Evolutionary conservation across 2,329 filamentous ascomycete genomes (phyloP).

Genomic region (Exophiala lecanii-corni): DNA sequence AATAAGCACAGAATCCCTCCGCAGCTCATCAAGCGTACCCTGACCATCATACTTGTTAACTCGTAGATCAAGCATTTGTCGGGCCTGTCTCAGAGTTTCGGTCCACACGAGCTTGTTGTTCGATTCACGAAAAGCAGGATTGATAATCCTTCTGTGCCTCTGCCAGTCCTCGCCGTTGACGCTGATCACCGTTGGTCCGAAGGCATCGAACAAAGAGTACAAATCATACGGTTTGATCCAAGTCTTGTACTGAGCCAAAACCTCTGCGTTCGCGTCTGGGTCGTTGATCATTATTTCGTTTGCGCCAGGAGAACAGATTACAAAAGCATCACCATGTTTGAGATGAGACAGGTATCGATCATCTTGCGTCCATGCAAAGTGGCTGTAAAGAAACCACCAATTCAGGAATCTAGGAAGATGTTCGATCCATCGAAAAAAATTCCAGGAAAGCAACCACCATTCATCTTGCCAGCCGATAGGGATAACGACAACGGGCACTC

Average conservation of each 20-base stretch:
- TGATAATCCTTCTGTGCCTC: constrained; percentile 41
- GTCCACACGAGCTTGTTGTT: constrained; percentile 39
- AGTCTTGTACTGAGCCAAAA: constrained; percentile 14
- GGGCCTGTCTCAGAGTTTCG: constrained; percentile 32
- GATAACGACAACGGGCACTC: constrained; percentile 16
- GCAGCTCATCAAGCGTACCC: constrained; percentile 14
- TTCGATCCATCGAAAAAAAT: constrained; percentile 5
- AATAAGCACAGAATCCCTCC: constrained; percentile 33
- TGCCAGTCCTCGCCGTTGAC: constrained; percentile 35
- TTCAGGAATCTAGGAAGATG: constrained; percentile 7
- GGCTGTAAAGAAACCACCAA: constrained; percentile 6
- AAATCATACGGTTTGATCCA: constrained; percentile 14
- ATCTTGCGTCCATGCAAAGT: constrained; percentile 14
- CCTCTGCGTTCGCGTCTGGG: constrained; percentile 7
- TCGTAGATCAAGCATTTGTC: constrained; percentile 28
- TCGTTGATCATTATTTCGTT: constrained; percentile 21
- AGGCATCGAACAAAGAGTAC: constrained; percentile 20
- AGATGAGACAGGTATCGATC: constrained; percentile 8
- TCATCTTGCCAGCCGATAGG: constrained; percentile 17
- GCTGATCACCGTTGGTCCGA: constrained; percentile 15
- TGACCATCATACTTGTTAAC: not conserved
- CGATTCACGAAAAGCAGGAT: constrained; percentile 42
- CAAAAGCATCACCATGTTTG: constrained; percentile 14
- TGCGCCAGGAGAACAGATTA: constrained; percentile 9
- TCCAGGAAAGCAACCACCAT: constrained; percentile 10